Evolutionary conservation across 306 rosid genomes (phyloP), one percentile per base, ranked within the genome.

Genomic region (Vicia villosa): DNA sequence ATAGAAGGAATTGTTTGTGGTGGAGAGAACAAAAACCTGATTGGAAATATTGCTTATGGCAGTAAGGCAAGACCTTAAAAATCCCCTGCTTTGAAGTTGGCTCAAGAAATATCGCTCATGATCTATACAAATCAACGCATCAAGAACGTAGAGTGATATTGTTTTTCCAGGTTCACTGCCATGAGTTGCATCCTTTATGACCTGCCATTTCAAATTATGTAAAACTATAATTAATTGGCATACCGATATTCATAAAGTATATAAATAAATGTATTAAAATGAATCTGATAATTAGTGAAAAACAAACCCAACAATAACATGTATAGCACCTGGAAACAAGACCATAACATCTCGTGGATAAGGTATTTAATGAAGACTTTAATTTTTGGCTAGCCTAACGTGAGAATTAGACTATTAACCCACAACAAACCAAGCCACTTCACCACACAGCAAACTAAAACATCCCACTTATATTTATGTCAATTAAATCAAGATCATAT

Each of bases 121-220:
- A 81, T 94, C 98, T 34, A 90, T 81, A 77, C 90, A 88, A 73
- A 94, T 83, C 83, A 94, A 78, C 40, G 95, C 94, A 80, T 94
- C 98, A 73, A 94, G 74, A 69, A 90, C 90, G 77, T 90, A 94
- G 22, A 88, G 89, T 34, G 98, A 52, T 60, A 88, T 83, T 3
- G 96, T 91, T 81, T 90, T 94, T 79, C 98, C 98, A 60, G 91
- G 95, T 80, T 94, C 98, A 79, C 97, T 87, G 63, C 98, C 96
- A 72, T 85, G 95, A 46, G 81, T 87, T 69, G 91, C 97, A 84
- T 94, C 98, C 84, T 85, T 94, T 81, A 91, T 80, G 38, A 94
- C 89, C 97, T 94, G 79, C 70, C 63, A 73, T 76, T 80, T 47
- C 50, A 66, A 51, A 72, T 63, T 15, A 65, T 47, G 21, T 16